Conservation (phyloP, 768 basidiomycete species). For the Naematelia encephala region DNA sequence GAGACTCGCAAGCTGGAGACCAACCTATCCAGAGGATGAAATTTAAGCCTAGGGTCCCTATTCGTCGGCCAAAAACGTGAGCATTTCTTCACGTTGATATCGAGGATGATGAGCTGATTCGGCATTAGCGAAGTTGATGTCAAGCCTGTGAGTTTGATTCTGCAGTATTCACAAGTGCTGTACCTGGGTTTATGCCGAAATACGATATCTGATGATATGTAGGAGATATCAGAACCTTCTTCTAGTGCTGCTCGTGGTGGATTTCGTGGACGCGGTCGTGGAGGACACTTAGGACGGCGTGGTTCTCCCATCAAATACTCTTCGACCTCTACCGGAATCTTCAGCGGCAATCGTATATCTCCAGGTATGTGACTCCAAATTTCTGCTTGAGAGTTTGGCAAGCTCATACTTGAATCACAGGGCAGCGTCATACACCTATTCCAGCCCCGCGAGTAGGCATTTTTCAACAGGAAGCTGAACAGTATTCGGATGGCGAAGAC, state of each 20-base stretch:
- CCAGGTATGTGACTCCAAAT: neutral
- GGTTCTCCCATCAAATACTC: conserved; percentile 1
- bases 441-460: neutral
- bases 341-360: neutral
- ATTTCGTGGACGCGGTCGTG: conserved; percentile 18
- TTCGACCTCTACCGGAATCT: neutral
- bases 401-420: neutral
- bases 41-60: conserved; percentile 41
- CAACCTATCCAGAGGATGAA: conserved; percentile 28
- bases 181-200: neutral
- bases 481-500: conserved; percentile 45
- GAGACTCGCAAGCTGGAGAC: neutral
- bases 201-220: neutral
- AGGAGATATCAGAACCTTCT: neutral
- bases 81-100: conserved; percentile 5
- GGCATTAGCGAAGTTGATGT: conserved; percentile 31
- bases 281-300: conserved; percentile 9
- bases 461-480: neutral
- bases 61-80: conserved; percentile 34
- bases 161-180: neutral
- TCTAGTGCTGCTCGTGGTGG: conserved; percentile 19
- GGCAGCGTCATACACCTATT: neutral
- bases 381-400: neutral
- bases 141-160: conserved; percentile 28
- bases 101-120: conserved; percentile 3